Percentiles rank a stretch among this genome's conserved stretches.
phyloP scores from a whole-genome alignment of 225 moss, liverwort and hornwort genomes.

The Asterella californica region DNA sequence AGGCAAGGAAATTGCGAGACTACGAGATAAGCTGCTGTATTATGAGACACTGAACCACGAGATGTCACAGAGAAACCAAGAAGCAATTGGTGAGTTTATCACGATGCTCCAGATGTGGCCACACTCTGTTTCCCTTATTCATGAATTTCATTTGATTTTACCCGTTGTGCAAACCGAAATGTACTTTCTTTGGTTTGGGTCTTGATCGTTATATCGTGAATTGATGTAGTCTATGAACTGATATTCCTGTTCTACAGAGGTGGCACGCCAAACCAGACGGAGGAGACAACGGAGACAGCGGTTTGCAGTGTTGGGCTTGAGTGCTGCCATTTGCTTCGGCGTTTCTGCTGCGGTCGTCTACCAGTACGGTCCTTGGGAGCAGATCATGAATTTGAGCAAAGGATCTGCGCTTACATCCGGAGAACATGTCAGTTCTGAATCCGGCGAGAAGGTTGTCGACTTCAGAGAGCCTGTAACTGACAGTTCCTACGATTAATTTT shows the following conservation, averaged over 20 bases:
- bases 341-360: conserved; percentile 60
- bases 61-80: conserved; percentile 96
- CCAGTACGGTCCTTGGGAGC: conserved; percentile 67
- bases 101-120: not conserved
- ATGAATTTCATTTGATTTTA: too few species aligned
- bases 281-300: conserved; percentile 58
- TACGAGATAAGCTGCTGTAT: conserved; percentile 89
- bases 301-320: conserved; percentile 60
- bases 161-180: too few species aligned
- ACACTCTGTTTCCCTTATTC: too few species aligned
- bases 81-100: conserved; percentile 67
- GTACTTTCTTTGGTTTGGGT: not conserved
- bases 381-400: conserved; percentile 28
- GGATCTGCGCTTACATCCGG: conserved; percentile 23
- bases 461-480: conserved; percentile 26
- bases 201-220: not conserved
- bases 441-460: conserved; percentile 43
- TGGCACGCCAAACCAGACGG: conserved; percentile 66
- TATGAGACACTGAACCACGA: conserved; percentile 91
- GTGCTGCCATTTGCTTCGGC: conserved; percentile 67
- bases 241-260: conserved; percentile 50
- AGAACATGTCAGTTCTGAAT: conserved; percentile 20
- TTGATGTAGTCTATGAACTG: not conserved
- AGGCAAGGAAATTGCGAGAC: conserved; percentile 76
- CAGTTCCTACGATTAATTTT: conserved; percentile 16